Evolutionary conservation across 2,329 filamentous ascomycete species (phyloP).

Genomic region (Claviceps digitariae): DNA sequence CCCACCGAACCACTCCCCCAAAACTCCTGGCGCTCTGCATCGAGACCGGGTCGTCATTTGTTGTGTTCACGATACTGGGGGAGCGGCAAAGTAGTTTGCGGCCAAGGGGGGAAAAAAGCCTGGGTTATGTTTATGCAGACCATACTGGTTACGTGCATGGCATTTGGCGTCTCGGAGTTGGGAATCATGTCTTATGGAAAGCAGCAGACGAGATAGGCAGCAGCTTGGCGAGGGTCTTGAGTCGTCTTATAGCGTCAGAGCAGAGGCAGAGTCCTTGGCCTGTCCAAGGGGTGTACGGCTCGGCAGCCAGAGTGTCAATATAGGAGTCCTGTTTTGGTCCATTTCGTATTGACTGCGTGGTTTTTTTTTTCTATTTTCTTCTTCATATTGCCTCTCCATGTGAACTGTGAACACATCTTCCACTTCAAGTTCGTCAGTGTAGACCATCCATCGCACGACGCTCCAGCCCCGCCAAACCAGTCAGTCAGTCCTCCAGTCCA

Average conservation of each 20-base stretch:
- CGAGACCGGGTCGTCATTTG: neutral
- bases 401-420: no score
- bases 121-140: conserved; percentile 14
- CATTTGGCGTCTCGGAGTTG: conserved; percentile 29
- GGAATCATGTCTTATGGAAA: conserved; percentile 9
- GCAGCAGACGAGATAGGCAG: neutral
- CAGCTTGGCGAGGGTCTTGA: neutral
- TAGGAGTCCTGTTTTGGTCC: no score
- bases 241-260: neutral
- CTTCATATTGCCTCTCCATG: no score
- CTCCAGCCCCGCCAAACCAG: no score
- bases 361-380: no score
- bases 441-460: no score
- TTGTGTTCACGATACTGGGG: neutral
- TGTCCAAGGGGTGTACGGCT: no score
- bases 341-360: no score
- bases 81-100: neutral
- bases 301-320: no score
- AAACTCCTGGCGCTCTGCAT: neutral
- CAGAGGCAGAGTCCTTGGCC: neutral
- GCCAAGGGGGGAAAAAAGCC: neutral
- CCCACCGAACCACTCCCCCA: neutral
- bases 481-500: no score
- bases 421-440: no score
- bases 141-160: conserved; percentile 22